A percentile compares a stretch with the other conserved stretches of the same genome.
Evolutionary conservation across 176 grass and related monocot species (phyloP).

Genomic region (Raddia distichophylla): DNA sequence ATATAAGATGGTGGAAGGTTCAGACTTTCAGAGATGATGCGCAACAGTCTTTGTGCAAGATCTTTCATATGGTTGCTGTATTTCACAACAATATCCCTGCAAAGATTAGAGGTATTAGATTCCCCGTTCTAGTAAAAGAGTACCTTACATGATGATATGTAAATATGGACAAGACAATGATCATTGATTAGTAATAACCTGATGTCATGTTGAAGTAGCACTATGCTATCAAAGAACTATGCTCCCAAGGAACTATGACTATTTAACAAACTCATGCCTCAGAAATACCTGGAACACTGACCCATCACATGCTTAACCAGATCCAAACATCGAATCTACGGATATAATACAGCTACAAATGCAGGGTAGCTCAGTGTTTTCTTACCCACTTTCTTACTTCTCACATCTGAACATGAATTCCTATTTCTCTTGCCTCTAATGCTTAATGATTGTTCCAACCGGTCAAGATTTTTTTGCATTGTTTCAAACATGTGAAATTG

Average conservation of each 20-base stretch:
- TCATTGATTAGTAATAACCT: not conserved
- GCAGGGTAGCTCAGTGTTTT: not conserved
- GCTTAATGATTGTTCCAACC: not conserved
- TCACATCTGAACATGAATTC: constrained; percentile 11
- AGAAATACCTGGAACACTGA: not conserved
- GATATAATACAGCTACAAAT: constrained; percentile 20
- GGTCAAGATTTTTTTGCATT: constrained; percentile 4
- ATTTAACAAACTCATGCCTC: not conserved
- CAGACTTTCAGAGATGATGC: constrained; percentile 69
- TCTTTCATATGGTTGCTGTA: constrained; percentile 75
- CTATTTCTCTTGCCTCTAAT: not conserved
- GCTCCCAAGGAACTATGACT: not conserved
- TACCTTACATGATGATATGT: not conserved
- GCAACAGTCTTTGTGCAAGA: constrained; percentile 73
- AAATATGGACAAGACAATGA: constrained; percentile 11
- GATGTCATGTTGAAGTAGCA: not conserved
- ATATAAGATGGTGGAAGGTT: constrained; percentile 68
- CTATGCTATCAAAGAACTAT: not conserved
- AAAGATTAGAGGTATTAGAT: constrained; percentile 15
- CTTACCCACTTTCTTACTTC: not conserved
- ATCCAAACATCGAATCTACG: not conserved
- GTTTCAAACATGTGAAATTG: not conserved
- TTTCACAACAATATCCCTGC: constrained; percentile 74
- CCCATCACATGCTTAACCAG: not conserved
- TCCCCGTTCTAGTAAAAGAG: not conserved